phyloP scores from a whole-genome alignment of 495 filamentous ascomycete genomes.

The Tetracladium marchalianum region DNA sequence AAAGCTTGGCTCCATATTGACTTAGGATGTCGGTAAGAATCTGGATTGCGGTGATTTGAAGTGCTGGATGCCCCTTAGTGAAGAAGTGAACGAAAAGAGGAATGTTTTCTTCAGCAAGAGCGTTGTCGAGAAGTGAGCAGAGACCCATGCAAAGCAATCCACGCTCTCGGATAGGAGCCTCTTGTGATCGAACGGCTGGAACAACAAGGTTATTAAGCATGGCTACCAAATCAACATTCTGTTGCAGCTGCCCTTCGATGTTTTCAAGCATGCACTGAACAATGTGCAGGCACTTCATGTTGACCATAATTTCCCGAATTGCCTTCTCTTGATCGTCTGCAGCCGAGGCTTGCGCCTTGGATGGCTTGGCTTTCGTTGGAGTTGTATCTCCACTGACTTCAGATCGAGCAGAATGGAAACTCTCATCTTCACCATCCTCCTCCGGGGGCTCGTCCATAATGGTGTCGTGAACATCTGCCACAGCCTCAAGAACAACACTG shows the following conservation, averaged over 20 bases:
- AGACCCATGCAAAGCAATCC: constrained; percentile 84
- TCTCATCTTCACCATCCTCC: constrained; percentile 58
- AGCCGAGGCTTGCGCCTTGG: constrained; percentile 42
- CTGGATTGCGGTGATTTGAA: constrained; percentile 83
- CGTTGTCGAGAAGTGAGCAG: constrained; percentile 83
- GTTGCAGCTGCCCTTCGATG: constrained; percentile 71
- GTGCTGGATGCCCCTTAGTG: constrained; percentile 76
- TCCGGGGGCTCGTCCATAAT: constrained; percentile 50
- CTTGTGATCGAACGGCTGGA: constrained; percentile 85
- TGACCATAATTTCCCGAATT: constrained; percentile 83
- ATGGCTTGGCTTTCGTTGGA: constrained; percentile 35
- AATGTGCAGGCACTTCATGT: constrained; percentile 97
- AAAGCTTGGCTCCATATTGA: constrained; percentile 69
- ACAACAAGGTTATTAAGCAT: constrained; percentile 97
- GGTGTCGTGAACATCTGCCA: constrained; percentile 91
- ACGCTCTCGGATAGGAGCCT: constrained; percentile 83
- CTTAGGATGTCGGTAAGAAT: constrained; percentile 91
- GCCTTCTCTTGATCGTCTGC: constrained; percentile 74
- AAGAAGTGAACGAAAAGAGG: constrained; percentile 94
- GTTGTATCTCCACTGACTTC: constrained; percentile 62
- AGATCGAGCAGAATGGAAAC: constrained; percentile 83
- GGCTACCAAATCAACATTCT: constrained; percentile 77
- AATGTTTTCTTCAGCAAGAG: constrained; percentile 86
- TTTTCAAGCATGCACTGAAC: constrained; percentile 96
- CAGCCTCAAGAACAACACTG: constrained; percentile 80